Base-by-base conservation (phyloP, 768 basidiomycete species). In the Roridomyces roridus region DNA sequence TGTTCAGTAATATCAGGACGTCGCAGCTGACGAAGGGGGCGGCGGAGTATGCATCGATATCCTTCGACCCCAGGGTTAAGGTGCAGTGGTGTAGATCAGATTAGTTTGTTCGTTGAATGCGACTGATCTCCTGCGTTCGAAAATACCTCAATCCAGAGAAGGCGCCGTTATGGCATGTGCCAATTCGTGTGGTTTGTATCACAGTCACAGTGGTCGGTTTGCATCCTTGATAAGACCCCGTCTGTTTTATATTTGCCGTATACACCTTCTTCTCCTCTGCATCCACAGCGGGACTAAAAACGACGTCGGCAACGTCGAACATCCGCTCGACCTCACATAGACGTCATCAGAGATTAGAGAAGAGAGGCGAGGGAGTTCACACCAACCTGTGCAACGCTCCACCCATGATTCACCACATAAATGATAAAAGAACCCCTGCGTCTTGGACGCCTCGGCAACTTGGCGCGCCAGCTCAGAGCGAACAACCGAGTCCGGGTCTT, bases 201-300 rank as follows among this genome's bases (percentile, higher is more conserved):
- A n/a, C n/a, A n/a, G n/a, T n/a, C n/a, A n/a, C n/a, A n/a, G n/a
- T n/a, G n/a, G n/a, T 76, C 6, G 73, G 74, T 59, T 86, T 85
- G 59, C 85, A 86, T 0, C 85, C 85, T 47, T 82, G 78, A 55
- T 82, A 85, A 0, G 78, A 79, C 2, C 81, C 81, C 0, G 72
- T 76, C 48, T 72, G 67, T 57, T 80, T 77, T 59, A 75, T 73
- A 11, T 60, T 66, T 3, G 59, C 77, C n/a, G 57, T 68, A 55
- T 82, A 80, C 2, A 29, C 45, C 18, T 68, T 62, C 61, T 84
- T 84, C 49, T 84, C 83, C 9, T 73, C 74, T 0, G 75, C 67
- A 28, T 55, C 55, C 1, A 82, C 80, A 14, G 66, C 57, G n/a
- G n/a, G n/a, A 0, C 74, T 58, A 56, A 83, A 83, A 0, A 78